A percentile compares a stretch with the other conserved stretches of the same genome.
Evolutionary conservation across 2,329 filamentous ascomycete species (phyloP).

Genomic region (Fusarium denticulatum): DNA sequence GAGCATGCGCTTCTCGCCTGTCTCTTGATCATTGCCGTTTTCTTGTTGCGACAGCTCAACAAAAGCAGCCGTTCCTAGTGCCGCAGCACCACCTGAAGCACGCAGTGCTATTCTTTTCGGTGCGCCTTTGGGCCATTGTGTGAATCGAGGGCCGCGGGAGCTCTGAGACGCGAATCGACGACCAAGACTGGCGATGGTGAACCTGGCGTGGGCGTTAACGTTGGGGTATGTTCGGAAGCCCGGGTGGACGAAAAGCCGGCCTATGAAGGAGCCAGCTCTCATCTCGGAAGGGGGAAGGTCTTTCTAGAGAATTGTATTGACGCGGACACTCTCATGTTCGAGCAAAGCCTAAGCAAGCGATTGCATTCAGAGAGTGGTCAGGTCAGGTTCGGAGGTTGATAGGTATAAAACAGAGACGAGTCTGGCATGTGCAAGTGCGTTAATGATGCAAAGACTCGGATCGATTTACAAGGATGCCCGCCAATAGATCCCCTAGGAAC

Average conservation of each 20-base stretch:
- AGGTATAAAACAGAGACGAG: background rate
- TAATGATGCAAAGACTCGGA: slow-evolving; percentile 32
- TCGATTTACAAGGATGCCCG: slow-evolving; percentile 32
- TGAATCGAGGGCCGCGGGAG: slow-evolving; percentile 37
- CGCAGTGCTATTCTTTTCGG: slow-evolving; percentile 48
- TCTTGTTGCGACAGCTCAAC: slow-evolving; percentile 67
- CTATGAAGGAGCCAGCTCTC: slow-evolving; percentile 55
- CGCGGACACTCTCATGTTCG: slow-evolving; percentile 36
- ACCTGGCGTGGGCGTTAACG: slow-evolving; percentile 9
- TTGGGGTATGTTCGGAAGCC: slow-evolving; percentile 45
- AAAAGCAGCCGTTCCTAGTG: slow-evolving; percentile 66
- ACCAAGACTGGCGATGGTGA: slow-evolving; percentile 21
- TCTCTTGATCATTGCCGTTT: slow-evolving; percentile 63
- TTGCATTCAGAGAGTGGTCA: slow-evolving; percentile 19
- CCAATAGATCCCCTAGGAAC: slow-evolving; percentile 10
- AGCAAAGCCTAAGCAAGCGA: slow-evolving; percentile 2
- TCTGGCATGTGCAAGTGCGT: slow-evolving; percentile 28
- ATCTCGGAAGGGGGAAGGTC: slow-evolving; percentile 51
- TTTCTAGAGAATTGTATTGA: slow-evolving; percentile 4
- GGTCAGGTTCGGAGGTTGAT: background rate
- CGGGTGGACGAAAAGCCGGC: slow-evolving; percentile 57
- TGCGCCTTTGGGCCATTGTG: slow-evolving; percentile 38
- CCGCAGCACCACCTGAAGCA: slow-evolving; percentile 53
- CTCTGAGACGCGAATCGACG: slow-evolving; percentile 41
- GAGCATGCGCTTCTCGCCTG: slow-evolving; percentile 87